phyloP scores from a whole-genome alignment of 805 yeast genomes.

The Myxozyma mucilagina region DNA sequence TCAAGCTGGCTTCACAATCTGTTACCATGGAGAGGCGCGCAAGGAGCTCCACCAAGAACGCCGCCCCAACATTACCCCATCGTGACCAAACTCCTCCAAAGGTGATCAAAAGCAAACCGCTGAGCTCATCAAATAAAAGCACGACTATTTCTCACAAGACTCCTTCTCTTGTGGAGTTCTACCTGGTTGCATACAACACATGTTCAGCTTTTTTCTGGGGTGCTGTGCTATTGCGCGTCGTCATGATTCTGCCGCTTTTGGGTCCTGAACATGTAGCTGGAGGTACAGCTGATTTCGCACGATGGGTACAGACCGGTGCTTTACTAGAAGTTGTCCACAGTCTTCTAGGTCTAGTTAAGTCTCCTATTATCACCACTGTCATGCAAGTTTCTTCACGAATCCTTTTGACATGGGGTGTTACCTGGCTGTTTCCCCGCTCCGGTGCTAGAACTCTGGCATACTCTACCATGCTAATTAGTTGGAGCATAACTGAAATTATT shows the following conservation, averaged over 20 bases:
- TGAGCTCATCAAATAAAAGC: not conserved
- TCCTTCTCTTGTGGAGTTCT: slow-evolving; percentile 20
- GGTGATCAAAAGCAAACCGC: not conserved
- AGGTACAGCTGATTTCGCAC: slow-evolving; percentile 58
- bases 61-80: not conserved
- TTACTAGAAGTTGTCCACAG: slow-evolving; percentile 79
- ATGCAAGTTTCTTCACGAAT: slow-evolving; percentile 88
- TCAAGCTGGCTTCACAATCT: not conserved
- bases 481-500: slow-evolving; percentile 93
- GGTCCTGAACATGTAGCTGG: slow-evolving; percentile 71
- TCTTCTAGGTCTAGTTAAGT: slow-evolving; percentile 60
- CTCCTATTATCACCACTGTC: slow-evolving; percentile 79
- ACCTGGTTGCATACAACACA: slow-evolving; percentile 53
- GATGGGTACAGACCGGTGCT: slow-evolving; percentile 75
- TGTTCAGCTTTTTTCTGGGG: slow-evolving; percentile 58
- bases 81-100: slow-evolving; percentile 5
- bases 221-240: slow-evolving; percentile 49
- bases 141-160: not conserved
- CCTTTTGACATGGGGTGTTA: slow-evolving; percentile 78
- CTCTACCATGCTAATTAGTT: slow-evolving; percentile 69
- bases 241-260: slow-evolving; percentile 43
- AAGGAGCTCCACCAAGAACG: not conserved
- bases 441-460: slow-evolving; percentile 61
- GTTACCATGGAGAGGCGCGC: not conserved
- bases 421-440: slow-evolving; percentile 69